These are phyloP conservation scores for Colletotrichum tanaceti DNA, from an alignment of 2,329 filamentous ascomycete genomes.

Conservation along the genomic window DNA sequence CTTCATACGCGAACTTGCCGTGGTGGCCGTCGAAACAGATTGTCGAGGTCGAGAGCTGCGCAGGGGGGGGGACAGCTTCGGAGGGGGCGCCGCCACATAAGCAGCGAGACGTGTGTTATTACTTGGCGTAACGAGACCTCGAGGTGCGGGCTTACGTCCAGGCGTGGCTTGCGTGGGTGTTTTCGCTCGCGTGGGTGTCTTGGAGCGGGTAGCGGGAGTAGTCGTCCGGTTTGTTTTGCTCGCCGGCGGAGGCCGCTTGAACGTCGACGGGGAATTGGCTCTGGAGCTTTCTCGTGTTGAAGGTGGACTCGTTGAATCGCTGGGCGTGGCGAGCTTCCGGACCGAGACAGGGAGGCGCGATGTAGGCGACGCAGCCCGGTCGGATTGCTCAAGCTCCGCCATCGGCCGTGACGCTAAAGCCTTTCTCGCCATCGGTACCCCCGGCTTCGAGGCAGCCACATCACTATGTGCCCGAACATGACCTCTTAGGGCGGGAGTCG, in stretches of 20 bases:
- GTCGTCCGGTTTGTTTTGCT: conserved; percentile 54
- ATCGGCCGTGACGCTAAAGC: conserved; percentile 46
- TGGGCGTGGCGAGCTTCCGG: conserved; percentile 50
- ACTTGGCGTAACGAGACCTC: conserved; percentile 58
- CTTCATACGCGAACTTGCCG: conserved; percentile 76
- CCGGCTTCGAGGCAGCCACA: conserved; percentile 55
- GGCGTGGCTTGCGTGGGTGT: conserved; percentile 54
- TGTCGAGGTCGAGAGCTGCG: conserved; percentile 85
- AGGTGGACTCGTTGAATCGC: conserved; percentile 50
- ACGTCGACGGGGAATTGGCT: conserved; percentile 65
- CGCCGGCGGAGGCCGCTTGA: conserved; percentile 57
- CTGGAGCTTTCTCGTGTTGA: conserved; percentile 56
- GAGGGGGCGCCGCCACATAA: conserved; percentile 76
- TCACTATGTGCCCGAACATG: conserved; percentile 71
- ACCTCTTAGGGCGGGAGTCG: conserved; percentile 45
- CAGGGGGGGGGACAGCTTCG: conserved; percentile 81
- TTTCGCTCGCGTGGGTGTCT: conserved; percentile 60
- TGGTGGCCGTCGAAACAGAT: conserved; percentile 79
- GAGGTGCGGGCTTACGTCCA: conserved; percentile 55
- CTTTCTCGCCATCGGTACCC: conserved; percentile 49
- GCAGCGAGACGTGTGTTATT: conserved; percentile 74
- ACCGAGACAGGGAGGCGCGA: conserved; percentile 62
- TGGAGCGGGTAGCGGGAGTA: conserved; percentile 55
- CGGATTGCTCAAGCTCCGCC: conserved; percentile 43
- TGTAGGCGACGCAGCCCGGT: conserved; percentile 46